Base-by-base conservation (phyloP, 208 protist genomes). In the Leishmania aethiopica region DNA sequence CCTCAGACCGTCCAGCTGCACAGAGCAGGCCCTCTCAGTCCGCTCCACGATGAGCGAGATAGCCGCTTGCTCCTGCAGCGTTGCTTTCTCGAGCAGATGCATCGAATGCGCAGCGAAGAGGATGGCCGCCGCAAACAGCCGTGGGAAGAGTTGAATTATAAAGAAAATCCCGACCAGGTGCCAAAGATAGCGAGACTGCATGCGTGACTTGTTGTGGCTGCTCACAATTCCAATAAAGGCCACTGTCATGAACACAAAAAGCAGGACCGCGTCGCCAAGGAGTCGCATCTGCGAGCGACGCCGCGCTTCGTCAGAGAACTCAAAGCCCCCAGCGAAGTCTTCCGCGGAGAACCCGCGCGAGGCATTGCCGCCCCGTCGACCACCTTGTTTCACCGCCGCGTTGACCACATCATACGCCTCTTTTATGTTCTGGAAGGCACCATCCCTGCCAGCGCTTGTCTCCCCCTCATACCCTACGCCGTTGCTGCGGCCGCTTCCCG, bases 371-470 rank as follows among this genome's bases (percentile, higher is more conserved):
- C 73, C 53, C 64, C 47, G 71, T 10, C 37, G 53, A 40, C 77
- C 72, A 28, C 57, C 55, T 10, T 72, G 59, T 75, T 86, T 93
- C 22, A 88, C 49, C 0, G 81, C 64, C 11, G 66, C 42, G 10
- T 80, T 60, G 42, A 95, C 69, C 60, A 75, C 75, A 32, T 95
- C 92, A 77, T 96, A 96, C 3, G 94, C 92, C 78, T 96, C 92
- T 71, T 92, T 93, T 57, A 97, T 88, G 76, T 86, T 93, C 55
- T 87, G 89, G 81, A 96, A 97, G 2, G 90, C 92, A 28, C 82
- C 89, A 6, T 49, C 67, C 40, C 4, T 45, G 3, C 67, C 67
- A 47, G 67, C 40, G 32, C 67, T 42, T 72, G 70, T 7, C 45
- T 51, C 10, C 5, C 45, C 45, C 42, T 25, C 6, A 10, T 55